These are phyloP conservation scores for Eucalyptus polyanthemos DNA, from an alignment of 345 rosid species.

Conservation along the genomic window DNA sequence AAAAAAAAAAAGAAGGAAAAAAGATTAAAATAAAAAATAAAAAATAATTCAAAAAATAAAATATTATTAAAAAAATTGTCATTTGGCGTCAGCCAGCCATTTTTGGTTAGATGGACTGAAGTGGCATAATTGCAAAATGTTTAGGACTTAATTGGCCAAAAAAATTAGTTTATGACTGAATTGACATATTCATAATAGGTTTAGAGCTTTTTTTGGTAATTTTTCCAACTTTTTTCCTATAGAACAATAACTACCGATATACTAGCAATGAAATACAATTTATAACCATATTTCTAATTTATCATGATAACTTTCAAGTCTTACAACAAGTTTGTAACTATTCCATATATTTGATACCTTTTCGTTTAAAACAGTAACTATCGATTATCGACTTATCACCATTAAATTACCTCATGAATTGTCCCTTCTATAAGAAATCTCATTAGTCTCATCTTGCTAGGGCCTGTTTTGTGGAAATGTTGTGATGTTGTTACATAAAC, in stretches of 20 bases:
- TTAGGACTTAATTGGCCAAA: no score
- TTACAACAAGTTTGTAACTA: neutral
- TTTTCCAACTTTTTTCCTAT: neutral
- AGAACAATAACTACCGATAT: neutral
- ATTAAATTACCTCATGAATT: neutral
- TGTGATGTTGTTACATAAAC: neutral
- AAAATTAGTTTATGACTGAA: no score
- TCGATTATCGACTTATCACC: neutral
- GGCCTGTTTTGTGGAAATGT: neutral
- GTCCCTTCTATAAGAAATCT: neutral
- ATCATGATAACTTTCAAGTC: neutral
- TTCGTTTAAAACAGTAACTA: neutral
- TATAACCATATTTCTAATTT: neutral
- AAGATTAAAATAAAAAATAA: no score
- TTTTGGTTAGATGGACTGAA: no score
- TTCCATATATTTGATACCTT: neutral
- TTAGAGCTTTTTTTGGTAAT: no score
- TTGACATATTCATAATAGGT: no score
- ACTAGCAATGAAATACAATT: neutral
- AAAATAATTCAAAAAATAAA: no score
- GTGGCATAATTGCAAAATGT: no score
- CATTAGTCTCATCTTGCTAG: neutral
- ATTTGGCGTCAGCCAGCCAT: accelerated
- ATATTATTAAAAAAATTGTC: no score
- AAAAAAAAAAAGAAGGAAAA: no score